Evolutionary conservation across 148 eudicot species (phyloP), one percentile per base, ranked within the genome.

Genomic region (Diospyros lotus): DNA sequence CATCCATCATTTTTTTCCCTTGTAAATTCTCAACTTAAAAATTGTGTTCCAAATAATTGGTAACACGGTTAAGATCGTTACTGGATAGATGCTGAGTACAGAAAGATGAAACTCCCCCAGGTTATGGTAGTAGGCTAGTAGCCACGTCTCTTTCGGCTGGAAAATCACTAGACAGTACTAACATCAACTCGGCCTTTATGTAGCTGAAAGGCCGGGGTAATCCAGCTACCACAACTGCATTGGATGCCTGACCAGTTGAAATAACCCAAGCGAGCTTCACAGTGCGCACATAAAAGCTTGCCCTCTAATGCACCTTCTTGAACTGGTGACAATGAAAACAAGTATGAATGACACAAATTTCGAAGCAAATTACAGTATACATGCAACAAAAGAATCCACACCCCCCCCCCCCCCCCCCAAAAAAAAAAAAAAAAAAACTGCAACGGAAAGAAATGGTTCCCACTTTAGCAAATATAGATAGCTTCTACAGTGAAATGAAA

Each of bases 221-320:
- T 88, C 98, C 98, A 94, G 72, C 96, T 92, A 63, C 97, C 97
- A 14, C 98, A 94, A 68, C 90, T 92, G 86, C 98, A 94, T 77
- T 94, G 98, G 64, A 87, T 84, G 68, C 98, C 98, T 6, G 94
- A 86, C 98, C 98, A 94, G 80, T 90, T 92, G 87, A 92, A 94
- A 76, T 88, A 87, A 64, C 98, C 98, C 77, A 94, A 81, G 60
- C 97, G 97, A 59, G 92, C 94, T 68, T 90, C 97, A 41, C 98
- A 94, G 51, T 90, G 83, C 28, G 77, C 90, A 75, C 97, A 94
- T 61, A 73, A 73, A 66, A 94, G 82, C 89, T 92, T 92, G n/a
- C 98, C 98, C 86, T 94, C 98, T 43, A 86, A 77, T 53, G 82
- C 94, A 68, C 98, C 97, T 84, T 92, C 97, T 82, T 89, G 92